Conservation (phyloP, 768 basidiomycete species). For the Phaeolepiota aurea region DNA sequence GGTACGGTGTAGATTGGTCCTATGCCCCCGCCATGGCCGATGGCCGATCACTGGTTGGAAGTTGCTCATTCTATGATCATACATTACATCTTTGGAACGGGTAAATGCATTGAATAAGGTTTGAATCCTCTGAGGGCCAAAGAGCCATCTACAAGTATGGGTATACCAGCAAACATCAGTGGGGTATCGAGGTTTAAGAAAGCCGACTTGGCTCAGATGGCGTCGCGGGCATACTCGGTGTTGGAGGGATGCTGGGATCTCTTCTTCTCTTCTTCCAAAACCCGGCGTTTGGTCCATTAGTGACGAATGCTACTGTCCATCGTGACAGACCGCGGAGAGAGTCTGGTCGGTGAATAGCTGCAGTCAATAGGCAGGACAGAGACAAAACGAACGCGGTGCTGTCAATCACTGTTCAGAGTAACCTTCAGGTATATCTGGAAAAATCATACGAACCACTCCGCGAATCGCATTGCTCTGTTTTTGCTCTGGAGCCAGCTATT, state of each 20-base stretch:
- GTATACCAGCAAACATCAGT: no score
- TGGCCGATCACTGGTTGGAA: slow-evolving; percentile 56
- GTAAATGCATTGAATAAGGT: slow-evolving; percentile 21
- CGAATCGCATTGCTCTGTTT: slow-evolving; percentile 19
- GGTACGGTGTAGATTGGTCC: slow-evolving; percentile 92
- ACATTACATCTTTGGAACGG: slow-evolving; percentile 71
- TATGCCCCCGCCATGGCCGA: slow-evolving; percentile 20
- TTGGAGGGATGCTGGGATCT: slow-evolving; percentile 18
- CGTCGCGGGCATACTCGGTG: slow-evolving; percentile 16
- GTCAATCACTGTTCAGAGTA: neutral
- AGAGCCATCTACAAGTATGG: no score
- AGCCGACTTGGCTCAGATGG: no score
- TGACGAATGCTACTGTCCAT: slow-evolving; percentile 62
- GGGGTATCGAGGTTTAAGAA: no score
- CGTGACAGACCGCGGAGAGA: slow-evolving; percentile 65
- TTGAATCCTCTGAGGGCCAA: neutral
- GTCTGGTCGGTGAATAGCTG: slow-evolving; percentile 52
- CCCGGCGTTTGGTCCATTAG: slow-evolving; percentile 48
- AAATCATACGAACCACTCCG: slow-evolving; percentile 58
- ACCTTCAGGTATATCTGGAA: neutral
- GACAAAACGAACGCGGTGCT: slow-evolving; percentile 58
- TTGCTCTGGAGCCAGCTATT: slow-evolving; percentile 40
- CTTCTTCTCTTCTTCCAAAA: slow-evolving; percentile 40
- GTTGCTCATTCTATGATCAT: slow-evolving; percentile 96
- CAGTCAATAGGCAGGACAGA: slow-evolving; percentile 56